Evolutionary conservation across 768 basidiomycete species (phyloP), one percentile per base, ranked within the genome.

Genomic region (Tulasnella sp.): DNA sequence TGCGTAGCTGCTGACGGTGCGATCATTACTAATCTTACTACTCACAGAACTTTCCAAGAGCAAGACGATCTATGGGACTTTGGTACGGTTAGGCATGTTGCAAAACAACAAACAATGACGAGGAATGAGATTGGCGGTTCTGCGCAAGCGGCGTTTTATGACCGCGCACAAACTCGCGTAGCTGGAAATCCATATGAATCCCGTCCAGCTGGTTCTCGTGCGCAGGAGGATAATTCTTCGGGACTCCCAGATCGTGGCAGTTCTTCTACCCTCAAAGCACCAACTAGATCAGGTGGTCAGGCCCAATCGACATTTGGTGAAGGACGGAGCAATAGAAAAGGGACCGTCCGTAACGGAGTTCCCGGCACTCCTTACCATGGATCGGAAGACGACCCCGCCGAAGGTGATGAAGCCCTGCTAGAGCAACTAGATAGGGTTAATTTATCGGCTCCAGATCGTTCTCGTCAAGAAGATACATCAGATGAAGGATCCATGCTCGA

Each of bases 51-150:
- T 10, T 70, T 70, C 48, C 71, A 74, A 2, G 86, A 87, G 46
- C 55, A 61, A 8, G 71, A 70, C 19, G 89, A 92, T 57, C 68
- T 96, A 29, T 98, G 93, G 93, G 93, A 98, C 63, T 95, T 96
- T 66, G 93, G 93, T 12, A 98, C 93, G 6, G 83, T 98, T 40
- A 83, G 87, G 51, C 81, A 90, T 60, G 76, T 76, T 37, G 67
- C 72, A 39, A 67, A 73, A 58, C 63, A 67, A 52, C 70, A 67
- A 16, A 86, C 86, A 13, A 72, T 87, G 85, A n/a, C 74, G 80
- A 45, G 65, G 31, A n/a, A 41, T n/a, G n/a, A n/a, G n/a, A n/a
- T n/a, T n/a, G n/a, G n/a, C n/a, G n/a, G n/a, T n/a, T n/a, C n/a
- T n/a, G n/a, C n/a, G n/a, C n/a, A n/a, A n/a, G n/a, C n/a, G n/a